Conservation (phyloP, 2,329 filamentous ascomycete species). For the Claviceps humidiphila region DNA sequence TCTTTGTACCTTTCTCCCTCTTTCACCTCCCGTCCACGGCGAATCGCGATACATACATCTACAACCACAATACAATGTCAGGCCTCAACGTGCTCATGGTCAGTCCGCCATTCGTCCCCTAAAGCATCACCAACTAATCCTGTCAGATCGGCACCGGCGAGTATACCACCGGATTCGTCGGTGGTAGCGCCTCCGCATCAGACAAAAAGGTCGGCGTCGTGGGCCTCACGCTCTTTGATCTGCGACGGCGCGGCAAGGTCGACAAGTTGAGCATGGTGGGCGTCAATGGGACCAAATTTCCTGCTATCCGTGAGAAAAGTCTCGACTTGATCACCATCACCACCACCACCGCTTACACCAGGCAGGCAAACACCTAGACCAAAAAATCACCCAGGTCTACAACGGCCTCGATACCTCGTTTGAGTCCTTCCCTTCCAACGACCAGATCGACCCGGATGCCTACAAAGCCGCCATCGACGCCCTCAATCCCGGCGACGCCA, state of each 20-base stretch:
- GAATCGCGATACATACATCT: not conserved
- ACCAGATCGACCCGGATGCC: slow-evolving; percentile 59
- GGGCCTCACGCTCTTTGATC: slow-evolving; percentile 76
- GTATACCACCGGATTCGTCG: slow-evolving; percentile 93
- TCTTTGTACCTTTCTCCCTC: not conserved
- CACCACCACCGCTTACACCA: not conserved
- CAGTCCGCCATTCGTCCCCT: slow-evolving; percentile 17
- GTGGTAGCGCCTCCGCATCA: slow-evolving; percentile 66
- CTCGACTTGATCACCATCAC: not conserved
- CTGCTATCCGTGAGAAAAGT: slow-evolving; percentile 60
- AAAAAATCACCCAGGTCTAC: slow-evolving; percentile 80
- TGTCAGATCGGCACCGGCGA: slow-evolving; percentile 74
- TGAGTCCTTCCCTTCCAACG: slow-evolving; percentile 66
- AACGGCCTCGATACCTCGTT: slow-evolving; percentile 82
- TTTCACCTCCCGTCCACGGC: no score
- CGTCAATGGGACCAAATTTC: slow-evolving; percentile 78
- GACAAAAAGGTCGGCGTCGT: slow-evolving; percentile 97
- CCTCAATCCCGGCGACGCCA: slow-evolving; percentile 68
- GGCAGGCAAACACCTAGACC: slow-evolving; percentile 64
- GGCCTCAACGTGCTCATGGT: slow-evolving; percentile 59
- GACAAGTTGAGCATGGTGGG: slow-evolving; percentile 79
- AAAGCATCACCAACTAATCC: not conserved
- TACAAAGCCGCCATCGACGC: slow-evolving; percentile 85
- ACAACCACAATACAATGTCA: slow-evolving; percentile 33
- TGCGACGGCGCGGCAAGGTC: slow-evolving; percentile 79